A percentile compares a stretch with the other conserved stretches of the same genome.
These are phyloP conservation scores for Hypholoma fasciculare DNA, from an alignment of 768 basidiomycete genomes.

Conservation along the genomic window DNA sequence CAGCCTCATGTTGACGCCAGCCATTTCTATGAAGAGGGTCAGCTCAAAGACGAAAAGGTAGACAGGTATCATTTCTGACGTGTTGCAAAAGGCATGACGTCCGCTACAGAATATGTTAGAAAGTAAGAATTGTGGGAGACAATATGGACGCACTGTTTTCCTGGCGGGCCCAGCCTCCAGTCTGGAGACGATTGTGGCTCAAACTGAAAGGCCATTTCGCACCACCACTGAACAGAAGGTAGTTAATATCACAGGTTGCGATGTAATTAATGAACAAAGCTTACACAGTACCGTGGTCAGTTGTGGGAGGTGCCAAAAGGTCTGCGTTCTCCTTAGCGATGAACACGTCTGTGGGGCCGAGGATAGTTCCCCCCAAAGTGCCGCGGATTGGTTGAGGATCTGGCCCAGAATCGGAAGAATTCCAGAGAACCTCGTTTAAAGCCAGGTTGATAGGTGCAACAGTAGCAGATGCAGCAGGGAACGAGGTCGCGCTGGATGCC, in stretches of 20 bases:
- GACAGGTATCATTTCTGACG: background rate
- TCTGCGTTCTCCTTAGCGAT: slow-evolving; percentile 56
- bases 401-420: slow-evolving; percentile 26
- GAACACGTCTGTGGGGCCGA: slow-evolving; percentile 58
- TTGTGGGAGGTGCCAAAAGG: slow-evolving; percentile 57
- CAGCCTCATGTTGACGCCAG: slow-evolving; percentile 53
- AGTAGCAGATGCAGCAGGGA: slow-evolving; percentile 34
- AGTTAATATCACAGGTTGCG: background rate
- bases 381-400: slow-evolving; percentile 45
- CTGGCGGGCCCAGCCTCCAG: slow-evolving; percentile 59
- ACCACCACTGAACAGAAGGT: slow-evolving; percentile 32
- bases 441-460: slow-evolving; percentile 21
- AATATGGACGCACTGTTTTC: slow-evolving; percentile 48
- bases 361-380: slow-evolving; percentile 42
- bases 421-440: slow-evolving; percentile 22
- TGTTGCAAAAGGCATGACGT: slow-evolving; percentile 49
- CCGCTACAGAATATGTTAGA: slow-evolving; percentile 27
- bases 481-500: slow-evolving; percentile 14
- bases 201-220: slow-evolving; percentile 65
- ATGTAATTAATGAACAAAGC: background rate
- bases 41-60: background rate
- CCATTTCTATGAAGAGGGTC: slow-evolving; percentile 17
- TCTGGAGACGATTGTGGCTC: slow-evolving; percentile 58
- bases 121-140: background rate
- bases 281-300: slow-evolving; percentile 54